phyloP scores from a whole-genome alignment of 371 early-diverging fungal species.

The Zancudomyces culisetae region DNA sequence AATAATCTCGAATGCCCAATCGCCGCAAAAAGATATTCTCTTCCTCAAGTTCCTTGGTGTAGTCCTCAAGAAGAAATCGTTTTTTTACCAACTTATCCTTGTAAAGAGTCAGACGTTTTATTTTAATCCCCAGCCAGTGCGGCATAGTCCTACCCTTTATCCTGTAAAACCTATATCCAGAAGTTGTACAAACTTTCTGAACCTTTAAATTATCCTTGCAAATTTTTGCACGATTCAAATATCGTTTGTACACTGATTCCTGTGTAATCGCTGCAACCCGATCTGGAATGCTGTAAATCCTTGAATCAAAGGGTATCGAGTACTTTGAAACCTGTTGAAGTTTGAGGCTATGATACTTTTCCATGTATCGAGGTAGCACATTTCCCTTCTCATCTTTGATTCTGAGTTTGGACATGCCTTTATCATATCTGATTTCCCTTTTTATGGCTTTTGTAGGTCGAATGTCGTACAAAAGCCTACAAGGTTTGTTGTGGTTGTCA shows the following conservation, averaged over 20 bases:
- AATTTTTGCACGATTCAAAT: neutral
- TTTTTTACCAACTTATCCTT: neutral
- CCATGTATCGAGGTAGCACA: neutral
- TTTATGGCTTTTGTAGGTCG: conserved; percentile 7
- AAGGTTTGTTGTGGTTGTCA: conserved; percentile 12
- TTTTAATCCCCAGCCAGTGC: conserved; percentile 15
- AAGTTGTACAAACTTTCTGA: conserved; percentile 14
- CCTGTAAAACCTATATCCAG: conserved; percentile 13
- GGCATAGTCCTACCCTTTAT: conserved; percentile 21
- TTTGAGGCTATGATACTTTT: conserved; percentile 10
- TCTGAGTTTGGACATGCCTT: neutral
- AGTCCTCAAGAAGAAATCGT: conserved; percentile 13
- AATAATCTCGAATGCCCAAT: too few relatives aligned
- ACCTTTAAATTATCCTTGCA: conserved; percentile 8
- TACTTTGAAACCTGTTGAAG: conserved; percentile 15
- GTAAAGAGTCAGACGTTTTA: conserved; percentile 6
- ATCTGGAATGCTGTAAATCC: conserved; percentile 9
- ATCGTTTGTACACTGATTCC: conserved; percentile 3
- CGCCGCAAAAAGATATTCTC: conserved; percentile 20
- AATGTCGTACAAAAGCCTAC: conserved; percentile 11
- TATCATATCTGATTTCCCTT: neutral
- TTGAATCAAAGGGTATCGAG: conserved; percentile 16
- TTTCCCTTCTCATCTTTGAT: neutral
- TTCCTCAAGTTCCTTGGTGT: conserved; percentile 10
- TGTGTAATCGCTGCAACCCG: conserved; percentile 3